These are phyloP conservation scores for Yamadazyma sp. DNA, from an alignment of 805 yeast species.

Conservation along the genomic window DNA sequence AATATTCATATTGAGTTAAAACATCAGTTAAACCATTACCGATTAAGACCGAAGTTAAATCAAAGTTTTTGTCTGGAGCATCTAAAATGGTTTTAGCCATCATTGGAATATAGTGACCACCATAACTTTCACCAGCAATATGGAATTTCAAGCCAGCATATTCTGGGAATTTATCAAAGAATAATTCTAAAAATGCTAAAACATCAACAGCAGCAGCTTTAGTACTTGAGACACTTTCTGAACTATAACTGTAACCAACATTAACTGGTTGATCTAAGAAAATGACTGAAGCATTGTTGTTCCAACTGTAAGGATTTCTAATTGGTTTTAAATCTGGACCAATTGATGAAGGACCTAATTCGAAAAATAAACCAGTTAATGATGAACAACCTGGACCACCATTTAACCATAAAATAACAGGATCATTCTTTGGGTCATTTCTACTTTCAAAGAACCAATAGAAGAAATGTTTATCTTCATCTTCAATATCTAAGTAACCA, in stretches of 20 bases:
- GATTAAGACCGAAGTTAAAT: constrained; percentile 75
- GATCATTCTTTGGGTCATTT: constrained; percentile 39
- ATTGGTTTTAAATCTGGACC: constrained; percentile 25
- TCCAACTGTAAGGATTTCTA: constrained; percentile 30
- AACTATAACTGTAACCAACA: constrained; percentile 33
- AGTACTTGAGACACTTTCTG: constrained; percentile 27
- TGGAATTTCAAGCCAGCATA: constrained; percentile 26
- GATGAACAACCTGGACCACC: constrained; percentile 39
- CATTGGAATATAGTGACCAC: constrained; percentile 47
- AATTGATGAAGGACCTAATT: constrained; percentile 32
- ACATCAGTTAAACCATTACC: constrained; percentile 95
- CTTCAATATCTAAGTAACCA: constrained; percentile 80
- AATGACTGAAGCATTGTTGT: constrained; percentile 37
- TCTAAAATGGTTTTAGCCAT: constrained; percentile 42
- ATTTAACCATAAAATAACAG: constrained; percentile 32
- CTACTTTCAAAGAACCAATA: constrained; percentile 45
- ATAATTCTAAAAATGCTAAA: constrained; percentile 35
- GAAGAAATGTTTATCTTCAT: constrained; percentile 60
- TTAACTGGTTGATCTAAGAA: constrained; percentile 38
- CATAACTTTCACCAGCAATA: constrained; percentile 45
- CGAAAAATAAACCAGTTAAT: constrained; percentile 32
- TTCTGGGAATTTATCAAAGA: constrained; percentile 35
- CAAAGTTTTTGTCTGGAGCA: constrained; percentile 39
- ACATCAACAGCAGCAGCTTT: constrained; percentile 34
- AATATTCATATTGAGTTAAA: constrained; percentile 69